These are phyloP conservation scores for Phaeosphaeria sp. DNA, from an alignment of 2,329 filamentous ascomycete genomes.

Conservation along the genomic window DNA sequence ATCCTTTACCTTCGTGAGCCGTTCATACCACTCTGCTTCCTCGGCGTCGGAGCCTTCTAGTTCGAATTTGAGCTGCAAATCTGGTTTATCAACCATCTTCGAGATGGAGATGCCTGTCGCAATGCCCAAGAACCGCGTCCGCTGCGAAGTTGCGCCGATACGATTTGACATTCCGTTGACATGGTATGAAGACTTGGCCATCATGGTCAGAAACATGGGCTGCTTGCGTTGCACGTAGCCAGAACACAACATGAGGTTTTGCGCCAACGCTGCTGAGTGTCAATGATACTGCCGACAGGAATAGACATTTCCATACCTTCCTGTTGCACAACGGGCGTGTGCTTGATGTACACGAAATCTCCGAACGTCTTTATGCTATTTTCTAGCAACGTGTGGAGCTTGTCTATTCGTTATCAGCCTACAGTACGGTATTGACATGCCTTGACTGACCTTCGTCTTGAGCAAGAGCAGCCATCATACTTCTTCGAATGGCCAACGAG, in stretches of 20 bases:
- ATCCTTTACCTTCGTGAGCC: conserved; percentile 69
- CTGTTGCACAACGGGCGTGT: conserved; percentile 84
- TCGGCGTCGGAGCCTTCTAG: conserved; percentile 76
- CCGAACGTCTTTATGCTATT: conserved; percentile 78
- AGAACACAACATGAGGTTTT: conserved; percentile 77
- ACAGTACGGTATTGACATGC: background rate
- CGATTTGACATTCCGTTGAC: conserved; percentile 84
- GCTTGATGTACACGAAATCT: conserved; percentile 84
- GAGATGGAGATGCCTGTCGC: conserved; percentile 78
- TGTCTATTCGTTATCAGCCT: conserved; percentile 34
- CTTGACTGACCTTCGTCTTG: conserved; percentile 47
- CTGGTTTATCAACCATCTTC: conserved; percentile 68
- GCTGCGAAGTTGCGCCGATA: conserved; percentile 75
- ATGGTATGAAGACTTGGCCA: conserved; percentile 76
- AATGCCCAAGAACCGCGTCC: conserved; percentile 86
- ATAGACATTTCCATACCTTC: conserved; percentile 66
- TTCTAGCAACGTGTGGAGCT: conserved; percentile 67
- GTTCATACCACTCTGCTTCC: conserved; percentile 79
- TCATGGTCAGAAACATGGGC: conserved; percentile 70
- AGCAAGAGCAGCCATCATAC: conserved; percentile 51
- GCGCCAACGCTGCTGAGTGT: conserved; percentile 70
- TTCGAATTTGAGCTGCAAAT: conserved; percentile 80
- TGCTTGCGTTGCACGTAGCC: conserved; percentile 75
- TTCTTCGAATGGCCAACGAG: conserved; percentile 39
- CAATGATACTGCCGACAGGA: conserved; percentile 20